Percentiles rank a stretch among this genome's conserved stretches.
Evolutionary conservation across 2,329 filamentous ascomycete genomes (phyloP).

Genomic region (Colletotrichum aenigma): DNA sequence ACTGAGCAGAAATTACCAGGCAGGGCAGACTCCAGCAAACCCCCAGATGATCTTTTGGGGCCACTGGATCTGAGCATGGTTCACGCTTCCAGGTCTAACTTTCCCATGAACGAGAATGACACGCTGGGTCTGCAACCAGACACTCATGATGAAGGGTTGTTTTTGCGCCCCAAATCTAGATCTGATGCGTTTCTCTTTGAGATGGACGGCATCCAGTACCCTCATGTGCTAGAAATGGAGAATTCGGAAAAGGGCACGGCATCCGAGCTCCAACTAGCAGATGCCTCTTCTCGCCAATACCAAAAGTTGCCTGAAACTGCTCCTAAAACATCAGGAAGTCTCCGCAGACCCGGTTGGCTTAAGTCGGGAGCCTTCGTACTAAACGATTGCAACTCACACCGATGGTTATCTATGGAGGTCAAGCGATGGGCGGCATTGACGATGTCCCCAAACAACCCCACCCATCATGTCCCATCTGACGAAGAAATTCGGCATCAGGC

Average conservation of each 20-base stretch:
- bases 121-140: not conserved
- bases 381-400: slow-evolving; percentile 67
- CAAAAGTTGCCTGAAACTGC: slow-evolving; percentile 29
- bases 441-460: slow-evolving; percentile 66
- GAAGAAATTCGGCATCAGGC: slow-evolving; percentile 68
- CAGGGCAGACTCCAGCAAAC: slow-evolving; percentile 63
- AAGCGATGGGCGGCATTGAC: slow-evolving; percentile 54
- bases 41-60: slow-evolving; percentile 52
- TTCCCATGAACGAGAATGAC: not conserved
- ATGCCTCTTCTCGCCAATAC: slow-evolving; percentile 52
- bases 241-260: not conserved
- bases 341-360: not conserved
- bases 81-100: not conserved
- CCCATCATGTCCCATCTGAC: slow-evolving; percentile 61
- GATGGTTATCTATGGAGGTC: slow-evolving; percentile 58
- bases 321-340: not conserved
- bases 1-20: slow-evolving; percentile 58
- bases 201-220: not conserved
- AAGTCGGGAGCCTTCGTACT: slow-evolving; percentile 47
- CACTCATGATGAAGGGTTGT: not conserved
- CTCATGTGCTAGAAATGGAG: not conserved
- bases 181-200: not conserved
- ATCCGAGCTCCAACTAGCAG: slow-evolving; percentile 37
- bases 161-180: not conserved
- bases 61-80: not conserved